Conservation (phyloP, 306 rosid species). For the Pyrus communis region DNA sequence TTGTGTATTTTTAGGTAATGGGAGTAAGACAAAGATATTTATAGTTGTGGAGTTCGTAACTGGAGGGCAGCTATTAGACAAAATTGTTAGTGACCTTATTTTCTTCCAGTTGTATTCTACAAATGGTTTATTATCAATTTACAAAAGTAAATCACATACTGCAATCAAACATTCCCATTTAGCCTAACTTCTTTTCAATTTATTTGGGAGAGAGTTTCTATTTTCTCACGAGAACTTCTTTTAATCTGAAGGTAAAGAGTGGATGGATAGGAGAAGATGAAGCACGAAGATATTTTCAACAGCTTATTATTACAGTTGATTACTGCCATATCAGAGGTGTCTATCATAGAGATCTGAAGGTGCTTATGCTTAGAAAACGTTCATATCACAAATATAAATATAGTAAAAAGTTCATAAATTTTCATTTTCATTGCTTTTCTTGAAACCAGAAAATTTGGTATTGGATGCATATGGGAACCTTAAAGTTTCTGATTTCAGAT, state of each 20-base stretch:
- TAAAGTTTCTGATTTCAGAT: constrained; percentile 94
- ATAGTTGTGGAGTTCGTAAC: constrained; percentile 89
- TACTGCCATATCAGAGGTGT: constrained; percentile 99
- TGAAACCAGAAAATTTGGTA: constrained; percentile 89
- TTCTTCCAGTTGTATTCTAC: background rate
- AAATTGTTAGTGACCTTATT: constrained; percentile 63
- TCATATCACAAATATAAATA: background rate
- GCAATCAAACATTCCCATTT: background rate
- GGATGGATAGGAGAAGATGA: constrained; percentile 84
- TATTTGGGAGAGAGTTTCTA: background rate
- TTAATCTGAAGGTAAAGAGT: constrained; percentile 61
- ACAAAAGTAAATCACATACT: background rate
- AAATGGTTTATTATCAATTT: background rate
- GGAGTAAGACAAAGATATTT: constrained; percentile 89
- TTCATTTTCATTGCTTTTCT: background rate
- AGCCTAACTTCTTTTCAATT: background rate
- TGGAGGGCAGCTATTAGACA: constrained; percentile 97
- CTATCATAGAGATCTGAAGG: constrained; percentile 89
- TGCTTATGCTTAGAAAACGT: constrained; percentile 11
- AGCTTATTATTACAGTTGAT: constrained; percentile 92
- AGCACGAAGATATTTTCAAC: constrained; percentile 92
- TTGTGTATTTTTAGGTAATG: constrained; percentile 61
- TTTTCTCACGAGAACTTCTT: constrained; percentile 11
- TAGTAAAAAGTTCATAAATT: background rate
- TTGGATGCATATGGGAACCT: constrained; percentile 78